Percentiles rank a stretch among this genome's conserved stretches.
These are phyloP conservation scores for Penstemon davidsonii DNA, from an alignment of 257 asterid species.

Conservation along the genomic window DNA sequence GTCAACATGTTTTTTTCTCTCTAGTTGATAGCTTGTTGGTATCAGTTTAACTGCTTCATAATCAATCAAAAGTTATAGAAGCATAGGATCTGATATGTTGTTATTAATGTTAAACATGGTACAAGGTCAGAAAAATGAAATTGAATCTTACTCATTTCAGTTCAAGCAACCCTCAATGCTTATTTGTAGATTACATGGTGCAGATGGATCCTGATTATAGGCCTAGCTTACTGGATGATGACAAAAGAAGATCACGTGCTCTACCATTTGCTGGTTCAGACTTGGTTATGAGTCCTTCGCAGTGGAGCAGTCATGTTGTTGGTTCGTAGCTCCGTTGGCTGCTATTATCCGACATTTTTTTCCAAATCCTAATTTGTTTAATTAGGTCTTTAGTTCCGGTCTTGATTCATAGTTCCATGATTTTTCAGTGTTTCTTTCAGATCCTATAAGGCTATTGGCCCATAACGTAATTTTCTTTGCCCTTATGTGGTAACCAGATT, in stretches of 20 bases:
- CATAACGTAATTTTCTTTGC: not conserved
- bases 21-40: too few relatives aligned
- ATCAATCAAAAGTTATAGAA: not conserved
- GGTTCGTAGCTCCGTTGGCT: conserved; percentile 49
- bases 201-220: conserved; percentile 90
- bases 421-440: too few relatives aligned
- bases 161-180: too few relatives aligned
- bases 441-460: too few relatives aligned
- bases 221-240: conserved; percentile 63
- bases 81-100: conserved; percentile 10
- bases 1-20: too few relatives aligned
- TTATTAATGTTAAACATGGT: conserved; percentile 9
- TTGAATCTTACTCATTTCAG: too few relatives aligned
- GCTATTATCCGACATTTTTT: not conserved
- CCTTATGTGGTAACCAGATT: not conserved
- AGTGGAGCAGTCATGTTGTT: conserved; percentile 92
- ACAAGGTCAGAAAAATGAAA: conserved; percentile 12
- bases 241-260: conserved; percentile 44
- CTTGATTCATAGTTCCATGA: too few relatives aligned
- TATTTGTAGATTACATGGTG: conserved; percentile 34
- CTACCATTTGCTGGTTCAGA: conserved; percentile 98
- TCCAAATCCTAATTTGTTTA: too few relatives aligned
- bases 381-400: too few relatives aligned
- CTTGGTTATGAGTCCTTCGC: conserved; percentile 85
- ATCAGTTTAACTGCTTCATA: too few relatives aligned